Conservation (phyloP, 352 stramenopile genomes). For the Discostella stelligera region DNA sequence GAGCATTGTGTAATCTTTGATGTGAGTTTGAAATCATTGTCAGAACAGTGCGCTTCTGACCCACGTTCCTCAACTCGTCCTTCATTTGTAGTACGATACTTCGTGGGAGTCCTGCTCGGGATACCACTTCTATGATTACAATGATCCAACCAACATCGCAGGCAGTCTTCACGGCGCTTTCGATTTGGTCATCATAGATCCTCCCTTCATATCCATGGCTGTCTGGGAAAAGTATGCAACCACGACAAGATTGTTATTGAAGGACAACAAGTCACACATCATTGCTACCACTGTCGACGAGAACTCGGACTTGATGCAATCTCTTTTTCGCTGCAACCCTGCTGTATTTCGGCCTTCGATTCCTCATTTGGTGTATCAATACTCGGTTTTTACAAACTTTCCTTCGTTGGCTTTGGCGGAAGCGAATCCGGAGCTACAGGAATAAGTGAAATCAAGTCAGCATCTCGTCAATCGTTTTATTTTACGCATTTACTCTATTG, state of each 20-base stretch:
- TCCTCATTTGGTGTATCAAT: slow-evolving; percentile 94
- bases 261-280: slow-evolving; percentile 75
- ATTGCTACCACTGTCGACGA: slow-evolving; percentile 90
- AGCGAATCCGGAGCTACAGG: slow-evolving; percentile 33
- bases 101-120: slow-evolving; percentile 81
- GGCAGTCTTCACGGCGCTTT: slow-evolving; percentile 78
- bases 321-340: slow-evolving; percentile 84
- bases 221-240: slow-evolving; percentile 89
- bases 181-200: slow-evolving; percentile 91
- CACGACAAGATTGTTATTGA: slow-evolving; percentile 80
- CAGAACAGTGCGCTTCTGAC: background rate
- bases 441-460: slow-evolving; percentile 4
- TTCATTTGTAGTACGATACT: slow-evolving; percentile 81
- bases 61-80: slow-evolving; percentile 10
- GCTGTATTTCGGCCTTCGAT: slow-evolving; percentile 88
- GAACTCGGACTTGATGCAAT: slow-evolving; percentile 86
- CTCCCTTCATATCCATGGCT: slow-evolving; percentile 91
- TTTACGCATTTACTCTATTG: background rate
- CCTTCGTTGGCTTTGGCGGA: slow-evolving; percentile 18
- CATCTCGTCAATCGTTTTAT: background rate
- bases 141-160: slow-evolving; percentile 82
- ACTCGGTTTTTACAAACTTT: slow-evolving; percentile 90
- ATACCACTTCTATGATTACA: slow-evolving; percentile 91
- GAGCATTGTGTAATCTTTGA: slow-evolving; percentile 87
- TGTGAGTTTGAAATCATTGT: slow-evolving; percentile 68